These are phyloP conservation scores for Leccinum imitatum DNA, from an alignment of 768 basidiomycete species.

Conservation along the genomic window DNA sequence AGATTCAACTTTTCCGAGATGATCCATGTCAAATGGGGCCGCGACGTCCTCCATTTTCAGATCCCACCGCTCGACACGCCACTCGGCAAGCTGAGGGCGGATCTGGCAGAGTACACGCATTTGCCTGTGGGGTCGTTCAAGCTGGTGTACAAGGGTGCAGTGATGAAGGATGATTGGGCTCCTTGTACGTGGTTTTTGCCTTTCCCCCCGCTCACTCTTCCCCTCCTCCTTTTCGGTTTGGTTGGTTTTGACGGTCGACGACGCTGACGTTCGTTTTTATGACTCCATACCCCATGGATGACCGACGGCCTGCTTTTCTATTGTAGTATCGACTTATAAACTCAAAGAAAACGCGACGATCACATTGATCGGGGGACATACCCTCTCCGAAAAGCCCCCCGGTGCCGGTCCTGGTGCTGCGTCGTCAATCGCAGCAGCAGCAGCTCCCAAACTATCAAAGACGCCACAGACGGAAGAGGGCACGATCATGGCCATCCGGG, in stretches of 20 bases:
- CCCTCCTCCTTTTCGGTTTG: not conserved
- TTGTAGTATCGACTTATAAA: conserved; percentile 69
- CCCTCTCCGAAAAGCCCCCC: conserved; percentile 9
- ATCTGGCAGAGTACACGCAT: conserved; percentile 73
- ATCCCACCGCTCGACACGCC: conserved; percentile 59
- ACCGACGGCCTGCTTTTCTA: not conserved
- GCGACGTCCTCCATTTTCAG: conserved; percentile 49
- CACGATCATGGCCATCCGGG: conserved; percentile 35
- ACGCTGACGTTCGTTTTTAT: not conserved
- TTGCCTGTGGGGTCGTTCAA: conserved; percentile 73
- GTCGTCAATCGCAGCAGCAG: not conserved
- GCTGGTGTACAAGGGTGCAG: conserved; percentile 85
- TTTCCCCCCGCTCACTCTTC: not conserved
- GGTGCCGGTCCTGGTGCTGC: not conserved
- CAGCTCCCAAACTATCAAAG: not conserved
- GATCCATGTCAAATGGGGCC: conserved; percentile 50
- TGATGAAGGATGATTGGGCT: conserved; percentile 81
- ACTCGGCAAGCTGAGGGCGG: conserved; percentile 55
- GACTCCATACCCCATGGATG: not conserved
- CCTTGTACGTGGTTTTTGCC: conserved; percentile 44
- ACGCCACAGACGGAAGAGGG: conserved; percentile 38
- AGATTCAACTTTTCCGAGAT: conserved; percentile 17
- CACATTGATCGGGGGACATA: conserved; percentile 59
- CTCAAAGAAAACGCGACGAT: conserved; percentile 69
- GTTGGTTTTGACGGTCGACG: not conserved